Conservation (phyloP, 805 yeast genomes). For the Lachancea thermotolerans region DNA sequence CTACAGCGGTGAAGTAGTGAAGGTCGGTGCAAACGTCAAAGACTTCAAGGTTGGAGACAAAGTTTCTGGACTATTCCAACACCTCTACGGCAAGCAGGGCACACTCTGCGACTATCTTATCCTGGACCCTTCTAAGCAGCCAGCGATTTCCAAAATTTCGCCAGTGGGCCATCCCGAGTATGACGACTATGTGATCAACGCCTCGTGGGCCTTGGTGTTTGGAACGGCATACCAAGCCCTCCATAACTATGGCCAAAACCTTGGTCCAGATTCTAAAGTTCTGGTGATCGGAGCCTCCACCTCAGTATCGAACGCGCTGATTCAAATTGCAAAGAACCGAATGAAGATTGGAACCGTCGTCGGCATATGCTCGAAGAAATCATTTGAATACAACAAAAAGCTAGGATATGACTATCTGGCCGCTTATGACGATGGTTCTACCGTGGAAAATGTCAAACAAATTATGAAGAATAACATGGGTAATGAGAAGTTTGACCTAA, state of each 20-base stretch:
- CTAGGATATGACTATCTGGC: slow-evolving; percentile 55
- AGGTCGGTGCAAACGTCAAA: slow-evolving; percentile 19
- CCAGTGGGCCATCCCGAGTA: slow-evolving; percentile 8
- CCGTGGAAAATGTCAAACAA: slow-evolving; percentile 32
- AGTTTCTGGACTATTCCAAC: slow-evolving; percentile 23
- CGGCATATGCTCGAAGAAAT: slow-evolving; percentile 47
- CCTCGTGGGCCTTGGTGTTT: slow-evolving; percentile 57
- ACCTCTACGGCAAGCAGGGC: slow-evolving; percentile 31
- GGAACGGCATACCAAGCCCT: slow-evolving; percentile 51
- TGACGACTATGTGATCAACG: slow-evolving; percentile 27
- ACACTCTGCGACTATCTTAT: slow-evolving; percentile 42
- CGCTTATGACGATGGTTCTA: slow-evolving; percentile 45
- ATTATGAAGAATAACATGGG: slow-evolving; percentile 24
- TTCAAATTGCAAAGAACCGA: slow-evolving; percentile 49
- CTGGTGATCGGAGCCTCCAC: slow-evolving; percentile 72
- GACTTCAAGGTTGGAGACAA: slow-evolving; percentile 23
- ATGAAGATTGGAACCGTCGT: slow-evolving; percentile 45
- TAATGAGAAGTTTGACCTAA: slow-evolving; percentile 48
- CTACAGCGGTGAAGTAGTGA: slow-evolving; percentile 26
- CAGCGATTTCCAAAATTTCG: slow-evolving; percentile 31
- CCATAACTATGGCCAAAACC: slow-evolving; percentile 25
- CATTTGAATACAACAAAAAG: slow-evolving; percentile 37
- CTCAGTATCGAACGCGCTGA: slow-evolving; percentile 51
- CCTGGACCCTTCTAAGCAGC: slow-evolving; percentile 30
- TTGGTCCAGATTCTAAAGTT: slow-evolving; percentile 41